Percentiles rank a stretch among this genome's conserved stretches.
Conservation (phyloP, 331 rosid species). For the Malus hybrid region DNA sequence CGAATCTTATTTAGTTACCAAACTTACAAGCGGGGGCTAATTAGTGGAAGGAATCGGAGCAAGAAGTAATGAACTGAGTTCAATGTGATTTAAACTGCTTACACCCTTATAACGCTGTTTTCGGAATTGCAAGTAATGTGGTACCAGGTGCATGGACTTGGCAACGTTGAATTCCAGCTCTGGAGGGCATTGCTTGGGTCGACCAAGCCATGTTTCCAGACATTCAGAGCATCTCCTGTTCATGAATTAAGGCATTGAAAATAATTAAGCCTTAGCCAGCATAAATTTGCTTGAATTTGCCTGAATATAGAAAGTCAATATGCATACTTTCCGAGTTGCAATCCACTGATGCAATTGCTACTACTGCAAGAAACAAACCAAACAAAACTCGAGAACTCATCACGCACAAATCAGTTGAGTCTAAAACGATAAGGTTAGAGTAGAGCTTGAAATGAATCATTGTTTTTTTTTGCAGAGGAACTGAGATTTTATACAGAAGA, state of each 20-base stretch:
- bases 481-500: not conserved
- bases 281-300: not conserved
- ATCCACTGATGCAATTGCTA: slow-evolving; percentile 18
- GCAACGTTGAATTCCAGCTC: slow-evolving; percentile 24
- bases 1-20: not conserved
- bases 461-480: not conserved
- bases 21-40: not conserved
- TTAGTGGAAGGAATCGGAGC: not conserved
- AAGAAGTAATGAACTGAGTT: not conserved
- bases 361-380: not conserved
- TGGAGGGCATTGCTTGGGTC: slow-evolving; percentile 20
- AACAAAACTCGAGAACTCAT: slow-evolving; percentile 4
- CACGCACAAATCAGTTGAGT: not conserved
- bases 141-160: slow-evolving; percentile 26
- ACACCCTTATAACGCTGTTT: slow-evolving; percentile 17
- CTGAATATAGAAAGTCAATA: not conserved
- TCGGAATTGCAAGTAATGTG: slow-evolving; percentile 10
- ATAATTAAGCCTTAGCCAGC: not conserved
- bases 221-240: slow-evolving; percentile 16
- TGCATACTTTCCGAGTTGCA: slow-evolving; percentile 21
- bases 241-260: not conserved
- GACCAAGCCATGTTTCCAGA: slow-evolving; percentile 11
- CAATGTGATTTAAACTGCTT: slow-evolving; percentile 1
- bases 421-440: not conserved
- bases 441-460: not conserved